Evolutionary conservation across 192 early-diverging fungal genomes (phyloP).

Genomic region (Coemansia sp.): DNA sequence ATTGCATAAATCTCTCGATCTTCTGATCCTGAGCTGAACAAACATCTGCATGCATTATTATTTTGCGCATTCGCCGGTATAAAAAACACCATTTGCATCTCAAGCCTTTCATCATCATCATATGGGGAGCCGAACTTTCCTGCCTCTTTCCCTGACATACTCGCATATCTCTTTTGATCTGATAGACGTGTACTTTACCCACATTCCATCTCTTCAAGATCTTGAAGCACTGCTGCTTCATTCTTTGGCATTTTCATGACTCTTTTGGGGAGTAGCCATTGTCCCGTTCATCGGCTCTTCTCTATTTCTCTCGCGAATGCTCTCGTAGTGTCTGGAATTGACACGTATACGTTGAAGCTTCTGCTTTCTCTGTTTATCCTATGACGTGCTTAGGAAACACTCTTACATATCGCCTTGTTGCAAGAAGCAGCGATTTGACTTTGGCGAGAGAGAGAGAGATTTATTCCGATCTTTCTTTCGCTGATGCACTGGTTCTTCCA

Average conservation of each 20-base stretch:
- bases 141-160: slow-evolving; percentile 9
- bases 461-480: neutral
- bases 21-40: slow-evolving; percentile 1
- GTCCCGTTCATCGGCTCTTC: neutral
- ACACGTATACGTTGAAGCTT: neutral
- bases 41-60: slow-evolving; percentile 11
- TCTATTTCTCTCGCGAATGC: neutral
- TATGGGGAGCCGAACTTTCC: neutral
- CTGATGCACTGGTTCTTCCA: neutral
- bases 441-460: neutral
- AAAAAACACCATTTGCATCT: slow-evolving; percentile 2
- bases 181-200: slow-evolving; percentile 50
- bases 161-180: slow-evolving; percentile 19
- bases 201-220: slow-evolving; percentile 5
- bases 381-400: neutral
- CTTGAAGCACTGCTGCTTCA: slow-evolving; percentile 7
- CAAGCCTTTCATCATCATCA: neutral
- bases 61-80: neutral
- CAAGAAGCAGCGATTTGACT: neutral
- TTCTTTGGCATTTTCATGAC: neutral
- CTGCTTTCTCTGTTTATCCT: slow-evolving; percentile 11
- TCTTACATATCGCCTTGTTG: neutral
- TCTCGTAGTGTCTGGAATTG: slow-evolving; percentile 8
- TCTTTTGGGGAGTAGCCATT: neutral
- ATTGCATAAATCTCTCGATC: neutral